Conservation (phyloP, 176 grass and related monocot genomes). For the Zea luxurians region DNA sequence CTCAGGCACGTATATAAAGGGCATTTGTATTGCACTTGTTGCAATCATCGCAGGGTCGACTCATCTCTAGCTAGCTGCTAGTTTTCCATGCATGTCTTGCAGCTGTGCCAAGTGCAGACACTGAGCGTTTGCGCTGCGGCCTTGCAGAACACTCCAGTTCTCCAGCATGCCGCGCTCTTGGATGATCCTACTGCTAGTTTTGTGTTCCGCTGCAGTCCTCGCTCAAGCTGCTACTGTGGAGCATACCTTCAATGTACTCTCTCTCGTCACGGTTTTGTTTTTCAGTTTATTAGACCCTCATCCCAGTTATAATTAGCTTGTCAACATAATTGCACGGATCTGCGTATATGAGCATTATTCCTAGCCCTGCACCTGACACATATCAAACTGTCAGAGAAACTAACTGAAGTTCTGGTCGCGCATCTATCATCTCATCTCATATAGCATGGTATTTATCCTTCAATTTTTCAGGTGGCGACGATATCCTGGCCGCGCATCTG, state of each 20-base stretch:
- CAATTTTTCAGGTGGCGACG: conserved; percentile 47
- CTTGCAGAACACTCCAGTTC: background rate
- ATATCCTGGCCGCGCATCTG: conserved; percentile 47
- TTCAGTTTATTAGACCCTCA: background rate
- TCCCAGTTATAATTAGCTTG: background rate
- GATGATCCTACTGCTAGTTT: conserved; percentile 33
- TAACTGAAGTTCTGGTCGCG: background rate
- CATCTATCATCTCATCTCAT: background rate
- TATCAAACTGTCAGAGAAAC: background rate
- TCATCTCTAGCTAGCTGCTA: background rate
- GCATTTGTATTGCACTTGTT: conserved; percentile 5
- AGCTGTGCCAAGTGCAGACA: background rate
- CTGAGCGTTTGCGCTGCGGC: background rate
- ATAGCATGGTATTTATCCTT: background rate
- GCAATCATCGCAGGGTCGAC: background rate
- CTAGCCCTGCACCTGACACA: background rate
- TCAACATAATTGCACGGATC: background rate
- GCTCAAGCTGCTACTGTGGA: conserved; percentile 54
- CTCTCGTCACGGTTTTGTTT: background rate
- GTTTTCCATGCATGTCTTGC: background rate
- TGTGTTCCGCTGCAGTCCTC: conserved; percentile 23
- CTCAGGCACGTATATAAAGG: conserved; percentile 36
- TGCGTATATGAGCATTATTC: background rate
- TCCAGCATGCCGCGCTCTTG: conserved; percentile 29
- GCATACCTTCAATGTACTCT: conserved; percentile 64